A percentile compares a stretch with the other conserved stretches of the same genome.
Evolutionary conservation across 176 grass and related monocot genomes (phyloP).

Genomic region (Oryza officinalis): DNA sequence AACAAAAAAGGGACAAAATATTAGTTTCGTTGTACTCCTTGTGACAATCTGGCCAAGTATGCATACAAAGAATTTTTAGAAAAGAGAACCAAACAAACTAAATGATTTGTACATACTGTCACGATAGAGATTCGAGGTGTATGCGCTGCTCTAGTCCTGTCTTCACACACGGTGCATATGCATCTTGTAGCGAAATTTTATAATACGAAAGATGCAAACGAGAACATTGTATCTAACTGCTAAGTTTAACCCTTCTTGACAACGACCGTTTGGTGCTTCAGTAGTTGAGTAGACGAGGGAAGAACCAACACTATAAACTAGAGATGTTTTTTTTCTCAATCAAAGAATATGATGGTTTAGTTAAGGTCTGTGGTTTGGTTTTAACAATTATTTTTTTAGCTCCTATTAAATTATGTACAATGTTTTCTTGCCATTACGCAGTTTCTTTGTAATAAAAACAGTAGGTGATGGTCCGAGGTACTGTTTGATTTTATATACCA

Average conservation of each 20-base stretch:
- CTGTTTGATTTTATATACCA: neutral
- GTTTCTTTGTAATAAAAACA: neutral
- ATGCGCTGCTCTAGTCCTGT: neutral
- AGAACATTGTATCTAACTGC: conserved; percentile 1
- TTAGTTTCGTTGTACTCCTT: neutral
- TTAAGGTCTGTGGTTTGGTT: neutral
- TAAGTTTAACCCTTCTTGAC: neutral
- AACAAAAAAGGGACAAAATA: neutral
- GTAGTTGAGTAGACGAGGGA: neutral
- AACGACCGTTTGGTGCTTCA: neutral
- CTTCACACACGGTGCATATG: conserved; percentile 7
- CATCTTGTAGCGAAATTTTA: neutral
- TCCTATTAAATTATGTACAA: neutral
- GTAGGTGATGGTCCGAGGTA: neutral
- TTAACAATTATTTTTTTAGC: neutral
- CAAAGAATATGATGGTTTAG: neutral
- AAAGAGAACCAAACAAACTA: neutral
- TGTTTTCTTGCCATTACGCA: neutral
- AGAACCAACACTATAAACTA: neutral
- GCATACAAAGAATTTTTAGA: neutral
- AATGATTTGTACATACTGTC: neutral
- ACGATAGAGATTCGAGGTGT: neutral
- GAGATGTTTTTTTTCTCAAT: neutral
- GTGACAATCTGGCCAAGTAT: conserved; percentile 2
- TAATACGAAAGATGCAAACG: neutral